A percentile compares a stretch with the other conserved stretches of the same genome.
Evolutionary conservation across 495 filamentous ascomycete genomes (phyloP).

Genomic region (Neurospora tetraspora): DNA sequence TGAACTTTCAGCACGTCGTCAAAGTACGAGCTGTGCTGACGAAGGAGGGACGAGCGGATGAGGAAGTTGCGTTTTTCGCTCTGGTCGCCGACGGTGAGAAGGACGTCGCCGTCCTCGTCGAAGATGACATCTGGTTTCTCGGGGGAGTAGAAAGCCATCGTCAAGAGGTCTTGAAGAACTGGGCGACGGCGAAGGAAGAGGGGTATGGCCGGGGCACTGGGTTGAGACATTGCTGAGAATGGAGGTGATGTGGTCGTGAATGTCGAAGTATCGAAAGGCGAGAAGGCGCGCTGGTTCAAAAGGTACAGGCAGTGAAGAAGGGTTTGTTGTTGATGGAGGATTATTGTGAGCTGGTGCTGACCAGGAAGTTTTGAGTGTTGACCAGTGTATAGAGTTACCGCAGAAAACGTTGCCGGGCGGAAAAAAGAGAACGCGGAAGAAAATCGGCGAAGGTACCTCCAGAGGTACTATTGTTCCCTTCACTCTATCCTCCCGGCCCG

Average conservation of each 20-base stretch:
- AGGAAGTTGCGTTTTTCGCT: not conserved
- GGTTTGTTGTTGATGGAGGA: not conserved
- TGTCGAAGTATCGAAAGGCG: not conserved
- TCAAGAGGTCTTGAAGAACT: not conserved
- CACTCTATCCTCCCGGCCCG: not conserved
- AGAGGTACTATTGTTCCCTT: not conserved
- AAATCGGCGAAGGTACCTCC: not conserved
- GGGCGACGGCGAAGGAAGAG: not conserved
- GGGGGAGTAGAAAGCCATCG: too few relatives aligned
- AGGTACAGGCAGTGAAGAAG: not conserved
- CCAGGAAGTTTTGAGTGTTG: not conserved
- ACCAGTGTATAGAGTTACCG: not conserved
- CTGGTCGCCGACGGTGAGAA: not conserved
- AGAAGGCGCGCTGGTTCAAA: not conserved
- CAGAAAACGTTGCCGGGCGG: not conserved
- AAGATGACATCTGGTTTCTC: not conserved
- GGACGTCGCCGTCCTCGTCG: not conserved
- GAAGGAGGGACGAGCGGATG: not conserved
- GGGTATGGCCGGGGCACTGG: not conserved
- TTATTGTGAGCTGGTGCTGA: not conserved
- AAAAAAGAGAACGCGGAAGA: not conserved
- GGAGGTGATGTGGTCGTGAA: not conserved
- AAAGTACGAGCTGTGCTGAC: not conserved
- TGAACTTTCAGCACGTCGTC: not conserved
- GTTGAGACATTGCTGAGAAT: not conserved